These are phyloP conservation scores for Dendrobium chrysotoxum DNA, from an alignment of 106 monocot genomes.

Conservation along the genomic window DNA sequence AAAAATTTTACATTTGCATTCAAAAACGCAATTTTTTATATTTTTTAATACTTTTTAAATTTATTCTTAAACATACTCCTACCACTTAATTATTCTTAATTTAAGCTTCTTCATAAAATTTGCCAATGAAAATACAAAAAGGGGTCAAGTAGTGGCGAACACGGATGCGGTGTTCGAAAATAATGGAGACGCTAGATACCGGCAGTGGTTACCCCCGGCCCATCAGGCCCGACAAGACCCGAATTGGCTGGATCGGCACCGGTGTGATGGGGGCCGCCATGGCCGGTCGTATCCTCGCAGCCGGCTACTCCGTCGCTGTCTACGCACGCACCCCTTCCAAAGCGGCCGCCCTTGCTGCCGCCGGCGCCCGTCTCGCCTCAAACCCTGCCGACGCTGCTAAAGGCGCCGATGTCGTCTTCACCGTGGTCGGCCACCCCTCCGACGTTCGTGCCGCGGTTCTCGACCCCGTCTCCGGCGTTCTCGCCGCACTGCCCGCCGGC, in stretches of 20 bases:
- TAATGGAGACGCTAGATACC: neutral
- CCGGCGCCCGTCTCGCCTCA: constrained; percentile 25
- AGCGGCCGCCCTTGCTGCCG: constrained; percentile 1
- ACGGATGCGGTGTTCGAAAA: too few relatives aligned
- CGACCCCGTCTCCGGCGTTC: constrained; percentile 10
- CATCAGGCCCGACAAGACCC: constrained; percentile 14
- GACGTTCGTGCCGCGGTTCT: constrained; percentile 35
- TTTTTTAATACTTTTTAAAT: too few relatives aligned
- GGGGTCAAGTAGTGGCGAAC: too few relatives aligned
- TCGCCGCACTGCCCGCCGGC: constrained; percentile 7
- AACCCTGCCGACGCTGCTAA: constrained; percentile 23
- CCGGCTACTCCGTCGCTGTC: constrained; percentile 30
- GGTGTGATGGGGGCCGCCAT: constrained; percentile 41
- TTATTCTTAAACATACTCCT: too few relatives aligned
- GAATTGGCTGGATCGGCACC: constrained; percentile 16
- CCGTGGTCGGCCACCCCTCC: constrained; percentile 34
- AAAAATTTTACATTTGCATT: too few relatives aligned
- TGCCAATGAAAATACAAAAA: too few relatives aligned
- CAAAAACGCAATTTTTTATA: too few relatives aligned
- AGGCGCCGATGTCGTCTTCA: constrained; percentile 37
- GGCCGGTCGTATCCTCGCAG: constrained; percentile 25
- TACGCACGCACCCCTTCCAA: constrained; percentile 29
- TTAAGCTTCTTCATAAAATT: too few relatives aligned
- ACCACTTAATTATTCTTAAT: too few relatives aligned
- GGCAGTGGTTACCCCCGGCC: constrained; percentile 9